Percentiles rank a stretch among this genome's conserved stretches.
Evolutionary conservation across 2,329 filamentous ascomycete species (phyloP).

Genomic region (Trichocomaceae sp.): DNA sequence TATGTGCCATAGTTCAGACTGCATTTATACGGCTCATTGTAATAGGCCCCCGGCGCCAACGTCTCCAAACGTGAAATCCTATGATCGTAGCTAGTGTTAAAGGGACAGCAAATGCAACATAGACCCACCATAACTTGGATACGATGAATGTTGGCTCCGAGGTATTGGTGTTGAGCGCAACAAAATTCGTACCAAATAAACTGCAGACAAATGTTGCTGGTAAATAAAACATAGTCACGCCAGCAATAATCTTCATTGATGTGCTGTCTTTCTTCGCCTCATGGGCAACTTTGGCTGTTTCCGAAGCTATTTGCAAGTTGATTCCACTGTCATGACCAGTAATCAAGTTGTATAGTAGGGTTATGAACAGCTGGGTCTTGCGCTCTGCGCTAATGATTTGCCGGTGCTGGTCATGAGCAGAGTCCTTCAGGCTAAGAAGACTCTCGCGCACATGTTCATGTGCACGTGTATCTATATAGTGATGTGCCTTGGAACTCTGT

Average conservation of each 20-base stretch:
- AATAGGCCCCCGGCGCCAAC: conserved; percentile 9
- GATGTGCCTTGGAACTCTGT: neutral
- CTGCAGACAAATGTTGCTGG: conserved; percentile 21
- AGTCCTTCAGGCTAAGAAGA: conserved; percentile 14
- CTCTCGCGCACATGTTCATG: conserved; percentile 16
- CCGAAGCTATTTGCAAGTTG: conserved; percentile 16
- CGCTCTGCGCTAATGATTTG: conserved; percentile 15
- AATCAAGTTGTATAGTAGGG: conserved; percentile 20
- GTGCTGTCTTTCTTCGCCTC: conserved; percentile 19
- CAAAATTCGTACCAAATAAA: conserved; percentile 18
- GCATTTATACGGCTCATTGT: neutral
- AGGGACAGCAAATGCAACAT: conserved; percentile 16
- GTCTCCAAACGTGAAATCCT: conserved; percentile 15
- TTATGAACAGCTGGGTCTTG: conserved; percentile 17
- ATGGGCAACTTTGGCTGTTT: conserved; percentile 14
- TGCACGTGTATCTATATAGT: neutral
- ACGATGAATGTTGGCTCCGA: conserved; percentile 15
- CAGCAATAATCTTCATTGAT: conserved; percentile 22
- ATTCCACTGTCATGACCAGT: conserved; percentile 18
- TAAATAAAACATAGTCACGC: conserved; percentile 19
- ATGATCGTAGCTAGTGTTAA: conserved; percentile 14
- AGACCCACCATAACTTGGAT: conserved; percentile 17
- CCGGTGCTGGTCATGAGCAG: conserved; percentile 15
- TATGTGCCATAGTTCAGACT: too few species aligned
- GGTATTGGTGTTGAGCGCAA: conserved; percentile 15